Base-by-base conservation (phyloP, 2,329 filamentous ascomycete genomes). In the Pestalotiopsis sp. region DNA sequence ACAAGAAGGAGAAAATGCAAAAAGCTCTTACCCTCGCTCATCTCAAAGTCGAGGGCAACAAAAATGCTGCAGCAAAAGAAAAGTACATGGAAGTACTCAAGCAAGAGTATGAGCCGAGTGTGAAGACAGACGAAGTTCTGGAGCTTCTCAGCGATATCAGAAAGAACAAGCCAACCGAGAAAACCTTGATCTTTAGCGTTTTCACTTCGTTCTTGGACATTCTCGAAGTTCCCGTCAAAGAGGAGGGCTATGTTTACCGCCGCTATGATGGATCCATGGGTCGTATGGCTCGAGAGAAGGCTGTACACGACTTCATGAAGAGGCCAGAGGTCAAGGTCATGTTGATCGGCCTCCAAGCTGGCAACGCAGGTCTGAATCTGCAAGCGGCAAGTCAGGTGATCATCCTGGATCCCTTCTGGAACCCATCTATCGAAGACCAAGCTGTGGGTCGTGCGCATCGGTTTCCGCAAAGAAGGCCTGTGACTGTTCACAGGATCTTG, bases 281-380 rank as follows among this genome's bases (percentile, higher is more conserved):
- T 2, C 70, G 64, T 6, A 9, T 27, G 0, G 71, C 72, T 13
- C 73, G 76, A 58, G 72, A 76, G n/a, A 68, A 61, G 4, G 75
- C 75, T 7, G 72, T 76, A 9, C 66, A 75, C 31, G 72, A 70
- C n/a, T 78, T 78, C 39, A 75, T 73, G 72, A 70, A 71, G 2
- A 69, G 72, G 5, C 70, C 68, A 7, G 72, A 74, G 23, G 66
- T 76, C 13, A 73, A 75, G 31, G 17, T 94, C 75, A 91, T 94
- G 86, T 83, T 94, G 17, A 86, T 94, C 11, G 93, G 91, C 7
- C 82, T 94, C 68, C 93, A 92, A 74, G 92, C 92, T 2, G 92
- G 92, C 12, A 94, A 94, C 74, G 87, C 92, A 80, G 64, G 84
- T 86, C 27, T 67, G 27, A 67, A 63, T 27, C 58, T 67, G 9